Percentiles rank a stretch among this genome's conserved stretches.
These are phyloP conservation scores for Globisporangium takayamanum DNA, from an alignment of 352 stramenopile species.

Conservation along the genomic window DNA sequence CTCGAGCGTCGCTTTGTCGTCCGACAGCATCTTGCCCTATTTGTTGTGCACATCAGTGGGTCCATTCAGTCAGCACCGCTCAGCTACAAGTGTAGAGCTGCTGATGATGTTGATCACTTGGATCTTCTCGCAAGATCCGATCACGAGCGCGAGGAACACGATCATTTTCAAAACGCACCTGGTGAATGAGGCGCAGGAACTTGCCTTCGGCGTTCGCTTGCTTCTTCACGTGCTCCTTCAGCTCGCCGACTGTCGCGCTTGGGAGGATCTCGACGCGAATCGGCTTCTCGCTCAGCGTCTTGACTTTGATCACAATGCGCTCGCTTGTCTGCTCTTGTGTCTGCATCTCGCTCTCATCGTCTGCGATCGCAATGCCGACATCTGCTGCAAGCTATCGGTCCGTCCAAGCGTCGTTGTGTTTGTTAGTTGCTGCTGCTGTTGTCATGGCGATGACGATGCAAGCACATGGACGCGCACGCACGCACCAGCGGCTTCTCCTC, in stretches of 20 bases:
- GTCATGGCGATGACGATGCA: not conserved
- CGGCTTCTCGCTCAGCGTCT: constrained; percentile 84
- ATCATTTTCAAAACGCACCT: constrained; percentile 19
- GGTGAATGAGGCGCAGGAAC: constrained; percentile 82
- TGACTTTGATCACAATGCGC: constrained; percentile 68
- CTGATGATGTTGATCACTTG: no score
- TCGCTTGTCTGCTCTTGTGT: constrained; percentile 31
- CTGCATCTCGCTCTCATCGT: constrained; percentile 4
- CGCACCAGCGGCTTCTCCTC: constrained; percentile 14
- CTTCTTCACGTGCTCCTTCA: constrained; percentile 77
- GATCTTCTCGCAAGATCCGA: not conserved
- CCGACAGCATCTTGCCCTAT: constrained; percentile 80
- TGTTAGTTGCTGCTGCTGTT: not conserved
- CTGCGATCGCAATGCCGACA: constrained; percentile 44
- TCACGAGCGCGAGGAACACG: not conserved
- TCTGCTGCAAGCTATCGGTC: constrained; percentile 33
- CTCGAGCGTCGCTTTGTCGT: constrained; percentile 68
- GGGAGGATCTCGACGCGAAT: constrained; percentile 68
- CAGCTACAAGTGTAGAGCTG: no score
- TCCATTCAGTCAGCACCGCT: no score
- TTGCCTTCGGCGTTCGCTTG: constrained; percentile 71
- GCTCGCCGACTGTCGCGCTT: constrained; percentile 48
- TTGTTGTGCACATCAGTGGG: not conserved
- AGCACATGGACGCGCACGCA: not conserved
- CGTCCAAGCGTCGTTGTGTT: not conserved